Conservation (phyloP, 2,329 filamentous ascomycete species). For the Neoascochyta sp. region DNA sequence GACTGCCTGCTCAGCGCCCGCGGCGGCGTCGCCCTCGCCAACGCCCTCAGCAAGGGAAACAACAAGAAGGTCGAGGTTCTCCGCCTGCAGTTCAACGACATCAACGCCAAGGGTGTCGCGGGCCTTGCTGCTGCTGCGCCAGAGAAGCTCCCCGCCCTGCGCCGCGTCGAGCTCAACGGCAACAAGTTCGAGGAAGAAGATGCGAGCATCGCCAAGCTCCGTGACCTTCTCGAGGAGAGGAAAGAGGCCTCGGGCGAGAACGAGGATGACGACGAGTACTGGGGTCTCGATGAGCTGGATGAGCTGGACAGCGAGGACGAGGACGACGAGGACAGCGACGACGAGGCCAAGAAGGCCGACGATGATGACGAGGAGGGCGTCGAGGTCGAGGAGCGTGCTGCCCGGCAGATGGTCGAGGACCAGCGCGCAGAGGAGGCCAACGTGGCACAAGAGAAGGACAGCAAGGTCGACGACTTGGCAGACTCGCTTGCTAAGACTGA, state of each 20-base stretch:
- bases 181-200: conserved; percentile 94
- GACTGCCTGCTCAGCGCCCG: conserved; percentile 80
- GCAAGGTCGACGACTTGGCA: conserved; percentile 77
- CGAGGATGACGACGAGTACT: conserved; percentile 54
- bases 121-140: conserved; percentile 63
- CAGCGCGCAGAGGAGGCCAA: conserved; percentile 71
- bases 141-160: conserved; percentile 68
- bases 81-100: conserved; percentile 90
- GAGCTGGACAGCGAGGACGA: conserved; percentile 85
- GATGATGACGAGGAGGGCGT: conserved; percentile 65
- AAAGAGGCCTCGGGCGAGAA: conserved; percentile 57
- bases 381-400: conserved; percentile 40
- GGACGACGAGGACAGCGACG: conserved; percentile 68
- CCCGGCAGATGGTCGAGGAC: conserved; percentile 61
- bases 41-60: conserved; percentile 68
- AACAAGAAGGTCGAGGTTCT: conserved; percentile 78
- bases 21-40: conserved; percentile 69
- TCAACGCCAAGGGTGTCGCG: conserved; percentile 71
- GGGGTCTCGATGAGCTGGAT: conserved; percentile 58
- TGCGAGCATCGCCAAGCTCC: conserved; percentile 62
- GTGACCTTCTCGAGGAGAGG: conserved; percentile 65
- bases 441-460: conserved; percentile 66
- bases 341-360: conserved; percentile 57
- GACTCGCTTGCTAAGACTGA: conserved; percentile 69
- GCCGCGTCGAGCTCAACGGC: conserved; percentile 88